Base-by-base conservation (phyloP, 179 eudicot genomes). In the Drosera spatulata region DNA sequence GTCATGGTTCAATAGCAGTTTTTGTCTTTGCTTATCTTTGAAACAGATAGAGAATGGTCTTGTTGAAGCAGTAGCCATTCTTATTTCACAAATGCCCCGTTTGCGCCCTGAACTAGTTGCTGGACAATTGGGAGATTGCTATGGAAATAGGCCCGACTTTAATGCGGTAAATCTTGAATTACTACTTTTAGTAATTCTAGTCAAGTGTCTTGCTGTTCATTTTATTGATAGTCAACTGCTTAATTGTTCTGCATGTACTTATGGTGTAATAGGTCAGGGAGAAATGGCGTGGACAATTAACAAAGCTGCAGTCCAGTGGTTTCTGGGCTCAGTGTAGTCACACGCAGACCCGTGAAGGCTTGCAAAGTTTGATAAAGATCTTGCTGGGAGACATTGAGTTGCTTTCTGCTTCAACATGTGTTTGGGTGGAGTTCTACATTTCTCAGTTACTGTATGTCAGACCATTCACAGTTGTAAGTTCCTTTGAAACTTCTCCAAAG, bases 321-420 rank as follows among this genome's bases (percentile, higher is more conserved):
- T 93, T 68, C 78, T 93, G 99, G 99, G 77, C 85, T 72, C 91
- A 86, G 61, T 93, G 99, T 72, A 85, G 64, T 55, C 99, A 89
- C 68, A 75, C 64, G 62, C 78, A 72, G 64, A 86, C 99, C 50
- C 77, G 69, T 66, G 91, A 78, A 42, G 93, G 91, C 41, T 72
- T 93, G 77, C 81, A 87, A 71, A 85, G 69, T 66, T 60, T 93
- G 77, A 73, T 93, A 60, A 97, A 85, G 72, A 83, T 93, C 58
- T 75, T 93, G 91, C 78, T 89, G 59, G 99, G 99, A 56, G 85
- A 86, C 60, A 42, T 80, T 44, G 80, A 66, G 67, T 72, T 62
- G 68, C 81, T 93, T 57, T 66, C 91, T 73, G 61, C 81, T 68
- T 67, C 77, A 40, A 86, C 99, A 33, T 81, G 64, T 65, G 74